Base-by-base conservation (phyloP, 306 rosid genomes). In the Cucumis melo region DNA sequence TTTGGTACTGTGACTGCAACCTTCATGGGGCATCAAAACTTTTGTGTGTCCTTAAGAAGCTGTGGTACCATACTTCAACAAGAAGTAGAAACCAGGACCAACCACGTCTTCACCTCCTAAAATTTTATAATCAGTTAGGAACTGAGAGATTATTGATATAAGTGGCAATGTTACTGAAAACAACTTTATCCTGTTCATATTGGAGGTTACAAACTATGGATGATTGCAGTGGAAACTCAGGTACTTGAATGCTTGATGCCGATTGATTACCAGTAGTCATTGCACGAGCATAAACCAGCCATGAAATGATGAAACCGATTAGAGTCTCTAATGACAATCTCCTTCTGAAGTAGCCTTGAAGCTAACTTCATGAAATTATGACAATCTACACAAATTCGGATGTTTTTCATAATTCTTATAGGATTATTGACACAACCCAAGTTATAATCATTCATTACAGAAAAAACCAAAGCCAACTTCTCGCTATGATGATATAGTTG, bases 331-430 rank as follows among this genome's bases (percentile, higher is more conserved):
- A 93, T 88, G 76, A 89, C 77, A 77, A 91, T 93, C 83, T 87
- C 92, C 85, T 87, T 89, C 61, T 83, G 81, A 70, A 86, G 81
- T 20, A 82, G 81, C 79, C 78, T 74, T 61, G 98, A 90, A 15
- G 93, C 88, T 77, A 91, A 78, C 79, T 90, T 91, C 94, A 93
- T 93, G 84, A 93, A 93, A 80, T 88, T 87, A 65, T 91, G 97
- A 84, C 98, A 93, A 72, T 91, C 97, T 46, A 90, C 94, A 66
- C 98, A 93, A 60, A 93, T 90, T 54, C 93, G 91, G 63, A 91
- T 93, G 81, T 93, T 93, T 90, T 93, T 93, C 82, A 89, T 90
- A 78, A 93, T 93, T 80, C 87, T 87, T 57, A 93, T 77, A 53
- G 83, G 79, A 64, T 76, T 78, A 50, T 85, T 77, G 76, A 77